Conservation (phyloP, 345 rosid species). For the Gossypium herbaceum region DNA sequence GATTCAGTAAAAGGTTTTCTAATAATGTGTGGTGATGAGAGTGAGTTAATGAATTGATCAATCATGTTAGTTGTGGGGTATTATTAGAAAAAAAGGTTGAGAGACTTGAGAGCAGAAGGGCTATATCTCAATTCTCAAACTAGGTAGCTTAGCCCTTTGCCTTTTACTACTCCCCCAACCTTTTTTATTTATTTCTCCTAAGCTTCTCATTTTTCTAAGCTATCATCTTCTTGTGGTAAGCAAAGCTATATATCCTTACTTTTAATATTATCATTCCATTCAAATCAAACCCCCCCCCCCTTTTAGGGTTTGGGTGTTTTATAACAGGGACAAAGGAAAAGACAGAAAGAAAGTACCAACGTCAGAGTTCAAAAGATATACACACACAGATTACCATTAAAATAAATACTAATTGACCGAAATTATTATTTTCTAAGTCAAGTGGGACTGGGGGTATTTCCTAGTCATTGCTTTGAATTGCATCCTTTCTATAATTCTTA, state of each 20-base stretch:
- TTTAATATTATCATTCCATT: constrained; percentile 33
- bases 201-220: constrained; percentile 20
- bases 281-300: constrained; percentile 33
- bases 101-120: constrained; percentile 15
- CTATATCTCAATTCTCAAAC: constrained; percentile 12
- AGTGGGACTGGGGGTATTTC: constrained; percentile 20
- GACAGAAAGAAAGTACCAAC: constrained; percentile 50
- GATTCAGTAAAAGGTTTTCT: not conserved
- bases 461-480: constrained; percentile 18
- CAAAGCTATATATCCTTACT: constrained; percentile 21
- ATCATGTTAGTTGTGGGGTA: constrained; percentile 35
- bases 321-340: constrained; percentile 44
- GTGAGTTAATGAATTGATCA: constrained; percentile 21
- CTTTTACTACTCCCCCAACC: constrained; percentile 16
- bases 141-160: constrained; percentile 2
- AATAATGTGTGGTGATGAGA: constrained; percentile 8
- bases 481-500: not conserved
- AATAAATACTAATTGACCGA: not conserved
- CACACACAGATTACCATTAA: not conserved
- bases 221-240: constrained; percentile 10
- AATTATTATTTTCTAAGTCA: constrained; percentile 17
- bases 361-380: constrained; percentile 31
- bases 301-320: constrained; percentile 65
- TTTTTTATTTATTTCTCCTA: constrained; percentile 19
- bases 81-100: constrained; percentile 23